phyloP scores from a whole-genome alignment of 371 early-diverging fungal genomes.

The Rhizopus arrhizus region DNA sequence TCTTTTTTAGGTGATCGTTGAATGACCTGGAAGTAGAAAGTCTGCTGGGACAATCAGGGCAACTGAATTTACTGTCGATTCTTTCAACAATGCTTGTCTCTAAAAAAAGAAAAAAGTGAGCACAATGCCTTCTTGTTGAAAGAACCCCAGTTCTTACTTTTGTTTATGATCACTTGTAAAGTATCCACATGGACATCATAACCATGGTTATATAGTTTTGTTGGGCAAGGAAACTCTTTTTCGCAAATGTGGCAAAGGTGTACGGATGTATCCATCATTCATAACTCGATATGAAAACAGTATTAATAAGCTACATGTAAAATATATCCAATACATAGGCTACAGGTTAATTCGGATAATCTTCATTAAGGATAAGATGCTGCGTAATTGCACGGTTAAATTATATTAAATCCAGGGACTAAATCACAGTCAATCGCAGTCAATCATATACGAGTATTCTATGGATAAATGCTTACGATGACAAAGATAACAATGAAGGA shows the following conservation, averaged over 20 bases:
- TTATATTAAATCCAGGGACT: too few relatives aligned
- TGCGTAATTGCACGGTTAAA: too few relatives aligned
- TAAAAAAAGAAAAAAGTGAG: slow-evolving; percentile 7
- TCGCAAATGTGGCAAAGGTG: slow-evolving; percentile 10
- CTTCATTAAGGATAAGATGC: too few relatives aligned
- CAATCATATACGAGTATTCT: too few relatives aligned
- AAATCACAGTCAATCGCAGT: too few relatives aligned
- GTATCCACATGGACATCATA: slow-evolving; percentile 16
- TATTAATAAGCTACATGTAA: too few relatives aligned
- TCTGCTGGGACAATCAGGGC: slow-evolving; percentile 15
- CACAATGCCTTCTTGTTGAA: slow-evolving; percentile 10
- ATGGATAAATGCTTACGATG: too few relatives aligned
- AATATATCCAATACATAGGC: too few relatives aligned
- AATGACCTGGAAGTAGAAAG: slow-evolving; percentile 13
- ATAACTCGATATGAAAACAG: too few relatives aligned
- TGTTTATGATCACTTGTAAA: slow-evolving; percentile 16
- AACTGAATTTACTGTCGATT: slow-evolving; percentile 8
- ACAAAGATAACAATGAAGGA: too few relatives aligned
- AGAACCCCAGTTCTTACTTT: slow-evolving; percentile 8
- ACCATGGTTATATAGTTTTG: slow-evolving; percentile 15
- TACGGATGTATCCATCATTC: too few relatives aligned
- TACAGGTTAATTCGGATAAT: too few relatives aligned
- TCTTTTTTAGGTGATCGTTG: slow-evolving; percentile 15
- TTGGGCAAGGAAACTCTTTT: slow-evolving; percentile 10
- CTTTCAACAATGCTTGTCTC: not conserved